phyloP scores from a whole-genome alignment of 169 alveolate species.

The Babesia microti region DNA sequence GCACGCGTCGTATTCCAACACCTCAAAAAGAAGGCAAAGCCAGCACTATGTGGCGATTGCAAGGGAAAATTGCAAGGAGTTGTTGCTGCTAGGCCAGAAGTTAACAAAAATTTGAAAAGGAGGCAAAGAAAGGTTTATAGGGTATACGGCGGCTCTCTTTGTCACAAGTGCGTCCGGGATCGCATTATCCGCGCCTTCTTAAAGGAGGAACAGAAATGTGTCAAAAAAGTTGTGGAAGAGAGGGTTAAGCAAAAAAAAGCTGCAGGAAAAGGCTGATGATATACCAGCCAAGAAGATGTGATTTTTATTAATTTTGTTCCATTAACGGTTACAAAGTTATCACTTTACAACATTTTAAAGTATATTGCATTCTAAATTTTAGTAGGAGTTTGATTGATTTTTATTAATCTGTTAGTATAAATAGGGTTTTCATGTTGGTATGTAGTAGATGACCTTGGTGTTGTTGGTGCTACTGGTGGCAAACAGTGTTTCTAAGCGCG shows the following conservation, averaged over 20 bases:
- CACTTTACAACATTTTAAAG: no score
- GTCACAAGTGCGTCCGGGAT: slow-evolving; percentile 70
- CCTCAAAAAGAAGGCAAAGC: slow-evolving; percentile 54
- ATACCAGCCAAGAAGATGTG: no score
- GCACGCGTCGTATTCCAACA: slow-evolving; percentile 60
- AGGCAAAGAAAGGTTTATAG: slow-evolving; percentile 76
- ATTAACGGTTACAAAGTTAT: no score
- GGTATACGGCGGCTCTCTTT: slow-evolving; percentile 78
- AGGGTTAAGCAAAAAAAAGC: slow-evolving; percentile 44
- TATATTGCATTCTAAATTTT: no score
- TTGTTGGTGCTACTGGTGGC: no score
- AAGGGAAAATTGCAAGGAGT: slow-evolving; percentile 57
- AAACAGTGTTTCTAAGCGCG: no score
- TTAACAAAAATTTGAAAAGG: slow-evolving; percentile 47
- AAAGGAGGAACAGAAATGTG: slow-evolving; percentile 77
- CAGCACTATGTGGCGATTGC: slow-evolving; percentile 72
- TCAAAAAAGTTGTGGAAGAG: slow-evolving; percentile 64
- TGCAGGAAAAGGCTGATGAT: slow-evolving; percentile 39
- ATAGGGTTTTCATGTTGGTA: no score
- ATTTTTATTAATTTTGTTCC: no score
- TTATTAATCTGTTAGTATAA: no score
- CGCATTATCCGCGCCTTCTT: slow-evolving; percentile 82
- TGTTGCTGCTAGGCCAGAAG: slow-evolving; percentile 64
- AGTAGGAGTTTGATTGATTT: no score
- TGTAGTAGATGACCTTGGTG: no score